Evolutionary conservation across 176 grass and related monocot genomes (phyloP).

Genomic region (Thinopyrum elongatum): DNA sequence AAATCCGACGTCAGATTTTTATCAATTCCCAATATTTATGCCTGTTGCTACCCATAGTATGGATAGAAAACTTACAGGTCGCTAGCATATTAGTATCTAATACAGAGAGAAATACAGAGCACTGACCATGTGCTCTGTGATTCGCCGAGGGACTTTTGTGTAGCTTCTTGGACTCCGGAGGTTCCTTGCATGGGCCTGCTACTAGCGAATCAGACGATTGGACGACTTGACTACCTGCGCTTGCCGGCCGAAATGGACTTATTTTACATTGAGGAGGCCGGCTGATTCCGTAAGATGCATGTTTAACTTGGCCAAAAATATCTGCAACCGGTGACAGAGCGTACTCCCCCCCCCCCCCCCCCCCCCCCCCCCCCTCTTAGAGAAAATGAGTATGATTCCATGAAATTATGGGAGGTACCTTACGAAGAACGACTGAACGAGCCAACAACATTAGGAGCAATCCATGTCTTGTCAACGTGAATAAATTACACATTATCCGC

Average conservation of each 20-base stretch:
- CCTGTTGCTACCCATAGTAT: too few species aligned
- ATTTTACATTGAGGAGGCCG: background rate
- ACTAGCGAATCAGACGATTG: background rate
- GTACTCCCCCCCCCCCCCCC: too few species aligned
- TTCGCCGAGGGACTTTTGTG: background rate
- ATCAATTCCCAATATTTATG: too few species aligned
- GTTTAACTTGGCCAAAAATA: background rate
- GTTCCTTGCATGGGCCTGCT: background rate
- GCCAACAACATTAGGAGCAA: background rate
- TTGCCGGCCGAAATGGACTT: slow-evolving; percentile 15
- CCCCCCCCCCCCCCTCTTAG: too few species aligned
- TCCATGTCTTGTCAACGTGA: background rate
- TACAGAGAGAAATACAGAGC: background rate
- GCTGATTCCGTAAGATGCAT: background rate
- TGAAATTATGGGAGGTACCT: background rate
- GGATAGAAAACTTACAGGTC: too few species aligned
- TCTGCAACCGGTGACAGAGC: background rate
- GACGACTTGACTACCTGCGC: background rate
- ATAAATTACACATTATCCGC: background rate
- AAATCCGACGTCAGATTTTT: too few species aligned
- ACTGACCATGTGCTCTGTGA: slow-evolving; percentile 4
- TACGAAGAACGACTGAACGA: background rate
- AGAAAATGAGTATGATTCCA: background rate
- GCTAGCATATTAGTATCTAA: too few species aligned
- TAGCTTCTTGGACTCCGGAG: background rate